Base-by-base conservation (phyloP, 805 yeast species). In the Aciculoconidium aculeatum region DNA sequence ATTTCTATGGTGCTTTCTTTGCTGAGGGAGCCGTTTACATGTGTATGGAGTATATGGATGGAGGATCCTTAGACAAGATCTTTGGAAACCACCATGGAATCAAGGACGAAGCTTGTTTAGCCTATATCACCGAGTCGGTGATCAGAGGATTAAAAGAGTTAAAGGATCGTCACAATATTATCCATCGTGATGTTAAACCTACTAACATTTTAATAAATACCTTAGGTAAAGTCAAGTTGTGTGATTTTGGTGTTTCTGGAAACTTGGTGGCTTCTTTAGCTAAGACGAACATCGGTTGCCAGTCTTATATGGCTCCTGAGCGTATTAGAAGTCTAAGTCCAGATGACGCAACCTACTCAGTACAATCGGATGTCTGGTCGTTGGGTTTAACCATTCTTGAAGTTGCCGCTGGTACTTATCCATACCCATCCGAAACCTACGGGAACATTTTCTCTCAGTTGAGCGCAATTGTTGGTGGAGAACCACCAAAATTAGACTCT, bases 31-130 rank as follows among this genome's bases (percentile, higher is more conserved):
- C 96, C 1, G 98, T 90, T 15, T 92, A 88, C 59, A 86, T 90
- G 85, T 92, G 97, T 60, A 90, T 90, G 73, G 98, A 90, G 59
- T 85, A 78, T 54, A 90, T 90, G 98, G 94, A 86, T 54, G 96
- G 95, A 27, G 95, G 96, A 0, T 85, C 96, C 0, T 61, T 90
- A 35, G 96, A 90, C 57, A 84, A 82, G 49, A 67, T 88, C 10
- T 90, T 87, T 55, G 80, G 77, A 3, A 53, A 54, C 16, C 65
- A 61, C 27, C 86, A 88, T 23, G 69, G 70, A 3, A 50, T 63
- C 10, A 65, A 82, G 17, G 81, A 79, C 39, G 98, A 90, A 51
- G 72, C 77, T 5, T 80, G 80, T 39, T 62, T 90, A 34, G 94
- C 94, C 3, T 75, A 71, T 43, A 80, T 88, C 25, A 74, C 95